Conservation (phyloP, 2,329 filamentous ascomycete genomes). For the Penicillium thymicola region DNA sequence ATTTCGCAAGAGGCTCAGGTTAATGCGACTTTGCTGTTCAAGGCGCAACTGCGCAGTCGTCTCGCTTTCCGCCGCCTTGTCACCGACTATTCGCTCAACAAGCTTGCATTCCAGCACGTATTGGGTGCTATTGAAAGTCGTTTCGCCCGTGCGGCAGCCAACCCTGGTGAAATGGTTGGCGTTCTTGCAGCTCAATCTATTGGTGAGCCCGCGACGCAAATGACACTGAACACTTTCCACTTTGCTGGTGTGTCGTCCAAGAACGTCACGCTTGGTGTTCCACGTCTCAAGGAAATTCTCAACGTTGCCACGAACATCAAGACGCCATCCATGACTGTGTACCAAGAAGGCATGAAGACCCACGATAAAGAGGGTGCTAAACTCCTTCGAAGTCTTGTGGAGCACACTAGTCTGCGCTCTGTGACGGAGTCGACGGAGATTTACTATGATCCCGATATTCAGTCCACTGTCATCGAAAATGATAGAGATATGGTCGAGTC, state of each 20-base stretch:
- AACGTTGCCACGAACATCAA: constrained; percentile 98
- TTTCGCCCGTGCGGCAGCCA: constrained; percentile 81
- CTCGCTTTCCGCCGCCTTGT: constrained; percentile 92
- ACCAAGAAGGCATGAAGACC: constrained; percentile 61
- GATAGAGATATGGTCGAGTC: constrained; percentile 95
- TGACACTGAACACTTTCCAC: constrained; percentile 99
- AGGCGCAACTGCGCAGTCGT: constrained; percentile 82
- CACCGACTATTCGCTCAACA: constrained; percentile 78
- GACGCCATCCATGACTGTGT: constrained; percentile 95
- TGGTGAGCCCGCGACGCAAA: constrained; percentile 96
- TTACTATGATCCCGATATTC: constrained; percentile 92
- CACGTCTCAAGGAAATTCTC: constrained; percentile 98
- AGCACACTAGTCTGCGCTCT: constrained; percentile 89
- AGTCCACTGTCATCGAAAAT: constrained; percentile 77
- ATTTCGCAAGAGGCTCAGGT: constrained; percentile 83
- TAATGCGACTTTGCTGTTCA: constrained; percentile 88
- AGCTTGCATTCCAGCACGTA: constrained; percentile 87
- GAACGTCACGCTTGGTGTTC: constrained; percentile 98
- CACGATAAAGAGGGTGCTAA: constrained; percentile 78
- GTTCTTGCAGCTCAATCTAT: constrained; percentile 97
- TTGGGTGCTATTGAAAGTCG: constrained; percentile 85
- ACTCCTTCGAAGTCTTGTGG: constrained; percentile 79
- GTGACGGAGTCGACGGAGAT: constrained; percentile 92
- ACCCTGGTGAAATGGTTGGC: constrained; percentile 97
- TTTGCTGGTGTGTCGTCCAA: constrained; percentile 99